phyloP scores from a whole-genome alignment of 768 basidiomycete genomes.

The Asterophora lycoperdoides region DNA sequence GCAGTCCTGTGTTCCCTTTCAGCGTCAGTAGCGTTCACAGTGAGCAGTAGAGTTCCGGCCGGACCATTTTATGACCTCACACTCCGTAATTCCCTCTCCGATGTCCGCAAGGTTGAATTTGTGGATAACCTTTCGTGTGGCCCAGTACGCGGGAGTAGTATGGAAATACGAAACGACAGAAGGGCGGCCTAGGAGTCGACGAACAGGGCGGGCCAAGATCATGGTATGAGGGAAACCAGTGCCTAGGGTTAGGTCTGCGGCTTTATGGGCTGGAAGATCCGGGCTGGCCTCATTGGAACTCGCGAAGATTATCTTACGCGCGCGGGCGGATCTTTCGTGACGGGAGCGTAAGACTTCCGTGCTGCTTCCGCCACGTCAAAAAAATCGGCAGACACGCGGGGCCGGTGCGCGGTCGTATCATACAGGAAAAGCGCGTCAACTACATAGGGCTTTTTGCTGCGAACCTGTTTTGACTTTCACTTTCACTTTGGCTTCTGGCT shows the following conservation, averaged over 20 bases:
- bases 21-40: not conserved
- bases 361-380: too few relatives aligned
- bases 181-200: slow-evolving; percentile 26
- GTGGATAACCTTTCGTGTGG: slow-evolving; percentile 37
- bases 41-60: slow-evolving; percentile 18
- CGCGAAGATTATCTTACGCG: not conserved
- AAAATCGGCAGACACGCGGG: too few relatives aligned
- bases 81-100: slow-evolving; percentile 89
- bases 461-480: too few relatives aligned
- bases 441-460: too few relatives aligned
- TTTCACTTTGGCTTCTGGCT: too few relatives aligned
- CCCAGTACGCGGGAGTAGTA: slow-evolving; percentile 26
- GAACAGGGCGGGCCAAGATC: slow-evolving; percentile 34
- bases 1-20: slow-evolving; percentile 49
- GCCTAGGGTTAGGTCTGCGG: slow-evolving; percentile 20
- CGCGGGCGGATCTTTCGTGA: too few relatives aligned
- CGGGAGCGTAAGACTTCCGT: too few relatives aligned
- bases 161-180: slow-evolving; percentile 28
- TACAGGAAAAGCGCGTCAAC: too few relatives aligned
- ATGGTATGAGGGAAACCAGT: slow-evolving; percentile 16
- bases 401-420: not conserved
- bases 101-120: slow-evolving; percentile 81
- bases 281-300: slow-evolving; percentile 1
- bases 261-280: slow-evolving; percentile 2
- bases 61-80: slow-evolving; percentile 84